Base-by-base conservation (phyloP, 192 early-diverging fungal species). In the Backusella australiensis region DNA sequence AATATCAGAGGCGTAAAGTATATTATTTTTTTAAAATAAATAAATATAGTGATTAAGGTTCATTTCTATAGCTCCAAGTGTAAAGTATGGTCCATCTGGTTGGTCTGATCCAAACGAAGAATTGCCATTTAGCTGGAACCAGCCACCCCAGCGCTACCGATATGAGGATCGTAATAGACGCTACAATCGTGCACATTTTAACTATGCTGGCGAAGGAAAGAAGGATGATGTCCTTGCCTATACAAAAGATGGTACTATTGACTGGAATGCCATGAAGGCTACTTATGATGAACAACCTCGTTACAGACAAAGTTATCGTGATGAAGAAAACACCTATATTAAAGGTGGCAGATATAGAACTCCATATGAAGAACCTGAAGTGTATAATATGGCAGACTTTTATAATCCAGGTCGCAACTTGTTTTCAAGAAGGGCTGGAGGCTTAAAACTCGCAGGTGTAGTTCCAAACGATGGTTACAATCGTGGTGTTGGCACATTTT, bases 401-500 rank as follows among this genome's bases (percentile, higher is more conserved):
- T 21, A 36, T 36, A 69, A 69, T n/a, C 32, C 34, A 23, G 52
- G 53, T 12, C 34, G 56, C 7, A 39, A 19, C n/a, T 15, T 15
- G n/a, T 34, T 52, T 34, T n/a, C 26, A 35, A n/a, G 21, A 41
- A 23, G 34, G 1, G 68, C 35, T 14, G 68, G 68, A 2, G 68
- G 68, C 11, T 41, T 69, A 35, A 35, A 35, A 38, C 68, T 69
- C 39, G 53, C 52, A 14, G 56, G 53, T 26, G 53, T 2, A 15
- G 36, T 34, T 15, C 52, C 34, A 15, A 21, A 65, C 14, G 56
- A 38, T 63, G 53, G 34, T 17, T 52, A 65, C 9, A 63, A 29
- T 26, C 49, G 32, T 12, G 72, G 72, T 12, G n/a, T 59, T 21
- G 72, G 72, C 8, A 74, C 72, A 38, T 74, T 74, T 26, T 74